Percentiles rank a stretch among this genome's conserved stretches.
Evolutionary conservation across 441 rosid species (phyloP).

Genomic region (Adansonia madagascariensis): DNA sequence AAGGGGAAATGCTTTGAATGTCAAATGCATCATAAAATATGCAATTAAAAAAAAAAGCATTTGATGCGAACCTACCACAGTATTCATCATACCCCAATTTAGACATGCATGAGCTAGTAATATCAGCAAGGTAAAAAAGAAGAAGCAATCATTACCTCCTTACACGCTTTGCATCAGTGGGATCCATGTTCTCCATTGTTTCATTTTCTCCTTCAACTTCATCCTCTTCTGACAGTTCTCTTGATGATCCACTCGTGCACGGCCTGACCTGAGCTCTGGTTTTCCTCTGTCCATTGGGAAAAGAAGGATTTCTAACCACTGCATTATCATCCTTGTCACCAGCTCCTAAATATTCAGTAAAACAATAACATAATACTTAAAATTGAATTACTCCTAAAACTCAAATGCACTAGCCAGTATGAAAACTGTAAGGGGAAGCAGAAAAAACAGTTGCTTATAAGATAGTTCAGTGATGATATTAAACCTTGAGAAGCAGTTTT

Average conservation of each 20-base stretch:
- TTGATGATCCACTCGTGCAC: slow-evolving; percentile 58
- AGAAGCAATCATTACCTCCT: slow-evolving; percentile 48
- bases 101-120: not conserved
- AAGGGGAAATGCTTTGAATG: not conserved
- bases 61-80: not conserved
- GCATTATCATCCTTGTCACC: slow-evolving; percentile 45
- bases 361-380: slow-evolving; percentile 24
- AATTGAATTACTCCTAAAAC: not conserved
- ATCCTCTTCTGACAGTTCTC: slow-evolving; percentile 67
- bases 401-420: not conserved
- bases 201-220: slow-evolving; percentile 60
- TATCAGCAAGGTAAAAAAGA: not conserved
- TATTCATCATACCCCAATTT: not conserved
- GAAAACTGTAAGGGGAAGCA: not conserved
- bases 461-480: slow-evolving; percentile 22
- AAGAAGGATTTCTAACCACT: slow-evolving; percentile 38
- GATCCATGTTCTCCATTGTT: slow-evolving; percentile 54
- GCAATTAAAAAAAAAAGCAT: not conserved
- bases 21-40: slow-evolving; percentile 14
- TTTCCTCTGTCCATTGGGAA: slow-evolving; percentile 45
- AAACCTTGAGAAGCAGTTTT: slow-evolving; percentile 69
- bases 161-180: slow-evolving; percentile 60
- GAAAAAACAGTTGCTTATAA: not conserved
- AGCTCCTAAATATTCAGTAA: slow-evolving; percentile 40
- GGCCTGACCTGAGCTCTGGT: slow-evolving; percentile 36